phyloP scores from a whole-genome alignment of 208 protist species.

The Vickermania ingenoplastis region DNA sequence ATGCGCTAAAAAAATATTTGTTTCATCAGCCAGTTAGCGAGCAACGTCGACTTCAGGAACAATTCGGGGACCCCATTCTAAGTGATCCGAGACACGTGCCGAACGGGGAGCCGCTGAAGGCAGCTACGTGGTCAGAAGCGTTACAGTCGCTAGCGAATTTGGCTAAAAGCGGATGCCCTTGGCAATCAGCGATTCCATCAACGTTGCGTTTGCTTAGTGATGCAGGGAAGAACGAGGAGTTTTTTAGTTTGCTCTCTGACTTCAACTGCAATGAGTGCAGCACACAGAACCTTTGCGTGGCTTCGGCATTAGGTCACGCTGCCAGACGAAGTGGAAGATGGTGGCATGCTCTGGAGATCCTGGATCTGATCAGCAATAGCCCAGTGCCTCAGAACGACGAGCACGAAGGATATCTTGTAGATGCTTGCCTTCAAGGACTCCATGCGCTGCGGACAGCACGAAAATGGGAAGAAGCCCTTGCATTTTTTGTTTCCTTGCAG shows the following conservation, averaged over 20 bases:
- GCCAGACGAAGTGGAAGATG: conserved; percentile 35
- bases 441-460: conserved; percentile 32
- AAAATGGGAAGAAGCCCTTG: conserved; percentile 53
- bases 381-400: conserved; percentile 14
- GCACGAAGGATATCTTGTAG: conserved; percentile 38
- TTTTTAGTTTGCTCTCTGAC: conserved; percentile 44
- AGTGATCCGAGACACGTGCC: no score
- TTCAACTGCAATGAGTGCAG: conserved; percentile 17
- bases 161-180: no score
- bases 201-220: conserved; percentile 78
- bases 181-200: conserved; percentile 17
- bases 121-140: no score
- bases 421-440: conserved; percentile 48
- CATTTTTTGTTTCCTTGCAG: conserved; percentile 22
- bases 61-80: conserved; percentile 57
- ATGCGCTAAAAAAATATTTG: no score
- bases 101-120: no score
- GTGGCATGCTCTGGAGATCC: conserved; percentile 54
- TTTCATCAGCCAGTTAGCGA: conserved; percentile 15
- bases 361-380: conserved; percentile 43
- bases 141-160: no score
- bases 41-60: conserved; percentile 27
- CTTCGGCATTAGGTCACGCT: conserved; percentile 45
- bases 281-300: conserved; percentile 26
- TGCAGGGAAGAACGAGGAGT: conserved; percentile 31